phyloP scores from a whole-genome alignment of 2,329 filamentous ascomycete species.

The Paraphaeosphaeria sporulosa region DNA sequence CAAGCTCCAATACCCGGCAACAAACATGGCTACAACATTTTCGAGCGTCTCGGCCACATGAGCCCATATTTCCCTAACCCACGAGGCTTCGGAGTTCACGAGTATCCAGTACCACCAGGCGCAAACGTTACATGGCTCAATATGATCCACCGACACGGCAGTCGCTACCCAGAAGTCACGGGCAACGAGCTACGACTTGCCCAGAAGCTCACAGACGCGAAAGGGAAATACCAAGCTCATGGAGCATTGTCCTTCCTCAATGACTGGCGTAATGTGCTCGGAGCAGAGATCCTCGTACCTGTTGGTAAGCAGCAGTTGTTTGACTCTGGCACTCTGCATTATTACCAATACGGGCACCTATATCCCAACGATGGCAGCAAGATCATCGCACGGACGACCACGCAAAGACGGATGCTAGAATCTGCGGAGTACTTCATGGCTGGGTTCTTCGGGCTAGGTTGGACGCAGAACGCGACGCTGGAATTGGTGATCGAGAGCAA shows the following conservation, averaged over 20 bases:
- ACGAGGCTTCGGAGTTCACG: constrained; percentile 74
- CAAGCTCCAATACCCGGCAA: constrained; percentile 70
- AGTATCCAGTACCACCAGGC: constrained; percentile 71
- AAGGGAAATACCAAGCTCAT: constrained; percentile 62
- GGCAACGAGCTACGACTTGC: constrained; percentile 63
- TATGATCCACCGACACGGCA: constrained; percentile 77
- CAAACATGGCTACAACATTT: constrained; percentile 69
- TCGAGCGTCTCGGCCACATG: constrained; percentile 73
- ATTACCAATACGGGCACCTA: constrained; percentile 74
- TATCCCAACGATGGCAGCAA: constrained; percentile 74
- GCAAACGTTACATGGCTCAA: constrained; percentile 74
- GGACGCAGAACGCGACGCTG: constrained; percentile 75
- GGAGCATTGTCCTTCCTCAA: constrained; percentile 72
- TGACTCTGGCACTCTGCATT: constrained; percentile 73
- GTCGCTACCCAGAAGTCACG: constrained; percentile 70
- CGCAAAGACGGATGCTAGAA: constrained; percentile 79
- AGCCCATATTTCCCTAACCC: constrained; percentile 75
- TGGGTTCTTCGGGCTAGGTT: constrained; percentile 79
- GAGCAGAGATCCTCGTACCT: constrained; percentile 74
- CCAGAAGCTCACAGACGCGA: constrained; percentile 64
- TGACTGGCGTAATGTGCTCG: constrained; percentile 73
- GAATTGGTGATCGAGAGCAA: constrained; percentile 72
- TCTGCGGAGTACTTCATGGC: constrained; percentile 80
- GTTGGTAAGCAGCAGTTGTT: constrained; percentile 77
- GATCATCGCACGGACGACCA: constrained; percentile 76